Evolutionary conservation across 305 asterid species (phyloP), one percentile per base, ranked within the genome.

Genomic region (Andrographis paniculata): DNA sequence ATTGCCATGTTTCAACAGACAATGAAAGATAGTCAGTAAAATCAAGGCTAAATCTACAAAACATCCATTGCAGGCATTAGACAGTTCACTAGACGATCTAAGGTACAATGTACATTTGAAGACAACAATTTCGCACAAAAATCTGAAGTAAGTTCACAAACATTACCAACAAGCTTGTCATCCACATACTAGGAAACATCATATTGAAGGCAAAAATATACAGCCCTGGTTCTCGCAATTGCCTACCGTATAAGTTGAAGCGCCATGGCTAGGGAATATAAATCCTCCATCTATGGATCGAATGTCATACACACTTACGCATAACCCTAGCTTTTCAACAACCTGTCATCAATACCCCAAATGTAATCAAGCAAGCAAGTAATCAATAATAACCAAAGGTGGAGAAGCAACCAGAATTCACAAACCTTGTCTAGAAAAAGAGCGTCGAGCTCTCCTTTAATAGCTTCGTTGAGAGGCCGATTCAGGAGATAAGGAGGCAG

Each of bases 161-260:
- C n/a, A n/a, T n/a, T n/a, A n/a, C n/a, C n/a, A n/a, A n/a, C n/a
- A n/a, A n/a, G n/a, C n/a, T n/a, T n/a, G n/a, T n/a, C n/a, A n/a
- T n/a, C n/a, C n/a, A n/a, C n/a, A n/a, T n/a, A n/a, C n/a, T n/a
- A n/a, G n/a, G n/a, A 24, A 24, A 24, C 4, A 24, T 24, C 4
- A 8, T 3, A 24, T 24, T 24, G 30, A 24, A 24, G 11, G 37
- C 11, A 31, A 11, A 10, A 31, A 6, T 1, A 31, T 11, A 5
- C 37, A 44, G 33, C 16, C 36, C 14, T 4, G 12, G 54, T 21
- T 14, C 27, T 28, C 22, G n/a, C 9, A 38, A 42, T n/a, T 22
- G 44, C 27, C 40, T 77, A 85, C 97, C 84, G 80, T 88, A 59
- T 85, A 82, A n/a, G 87, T 85, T 35, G 95, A 75, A 64, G 91